These are phyloP conservation scores for Symmetrospora coprosmae DNA, from an alignment of 768 basidiomycete genomes.

Conservation along the genomic window DNA sequence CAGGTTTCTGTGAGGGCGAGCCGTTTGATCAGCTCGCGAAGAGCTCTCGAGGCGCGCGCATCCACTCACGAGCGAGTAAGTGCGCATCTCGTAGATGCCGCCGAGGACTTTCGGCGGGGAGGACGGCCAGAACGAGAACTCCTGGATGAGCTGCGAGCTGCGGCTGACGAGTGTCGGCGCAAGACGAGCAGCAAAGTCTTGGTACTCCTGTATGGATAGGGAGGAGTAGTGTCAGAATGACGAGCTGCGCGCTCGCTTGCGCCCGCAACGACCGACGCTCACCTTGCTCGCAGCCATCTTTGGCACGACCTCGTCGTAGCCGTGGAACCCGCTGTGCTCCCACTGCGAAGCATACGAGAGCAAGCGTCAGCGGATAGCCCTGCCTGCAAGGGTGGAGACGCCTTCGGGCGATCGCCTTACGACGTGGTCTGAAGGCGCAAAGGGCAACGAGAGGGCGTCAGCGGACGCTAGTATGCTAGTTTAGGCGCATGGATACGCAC, in stretches of 20 bases:
- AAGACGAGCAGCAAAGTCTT: conserved; percentile 53
- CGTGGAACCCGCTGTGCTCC: conserved; percentile 86
- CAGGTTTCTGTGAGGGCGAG: conserved; percentile 51
- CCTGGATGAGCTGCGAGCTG: conserved; percentile 49
- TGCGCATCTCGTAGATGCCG: conserved; percentile 83
- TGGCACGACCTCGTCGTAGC: conserved; percentile 61
- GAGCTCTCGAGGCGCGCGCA: background rate
- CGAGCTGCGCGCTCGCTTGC: background rate
- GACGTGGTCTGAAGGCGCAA: conserved; percentile 17
- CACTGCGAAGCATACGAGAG: conserved; percentile 43
- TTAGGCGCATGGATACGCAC: conserved; percentile 36
- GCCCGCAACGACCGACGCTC: too few relatives aligned
- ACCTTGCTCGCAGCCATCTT: conserved; percentile 57
- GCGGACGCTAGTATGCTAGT: background rate
- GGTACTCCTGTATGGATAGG: conserved; percentile 43
- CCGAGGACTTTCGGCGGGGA: conserved; percentile 72
- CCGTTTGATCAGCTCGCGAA: background rate
- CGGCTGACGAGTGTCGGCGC: conserved; percentile 62
- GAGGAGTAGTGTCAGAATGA: background rate
- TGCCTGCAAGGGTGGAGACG: background rate
- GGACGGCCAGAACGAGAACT: conserved; percentile 90
- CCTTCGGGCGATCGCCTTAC: background rate
- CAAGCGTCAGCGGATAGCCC: background rate
- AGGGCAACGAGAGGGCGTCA: background rate
- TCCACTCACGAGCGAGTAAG: conserved; percentile 47